Evolutionary conservation across 345 rosid genomes (phyloP).

Genomic region (Durio zibethinus): DNA sequence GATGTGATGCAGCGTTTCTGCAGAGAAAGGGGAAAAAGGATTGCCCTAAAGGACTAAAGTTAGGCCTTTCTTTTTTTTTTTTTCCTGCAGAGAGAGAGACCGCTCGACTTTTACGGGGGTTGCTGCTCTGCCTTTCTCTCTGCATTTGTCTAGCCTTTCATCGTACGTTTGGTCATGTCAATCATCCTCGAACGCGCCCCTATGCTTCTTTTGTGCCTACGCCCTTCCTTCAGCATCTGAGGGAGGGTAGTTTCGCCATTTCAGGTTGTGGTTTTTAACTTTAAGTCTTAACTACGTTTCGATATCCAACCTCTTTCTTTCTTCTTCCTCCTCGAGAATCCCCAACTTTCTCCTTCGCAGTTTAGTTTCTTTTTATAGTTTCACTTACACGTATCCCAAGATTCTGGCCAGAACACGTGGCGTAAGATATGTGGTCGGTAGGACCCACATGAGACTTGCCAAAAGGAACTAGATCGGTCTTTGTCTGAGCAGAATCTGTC

Average conservation of each 20-base stretch:
- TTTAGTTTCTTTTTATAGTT: not conserved
- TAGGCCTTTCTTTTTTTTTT: not conserved
- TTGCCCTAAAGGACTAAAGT: constrained; percentile 18
- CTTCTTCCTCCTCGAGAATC: not conserved
- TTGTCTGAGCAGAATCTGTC: constrained; percentile 39
- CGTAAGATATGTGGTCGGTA: constrained; percentile 18
- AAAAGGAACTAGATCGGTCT: constrained; percentile 44
- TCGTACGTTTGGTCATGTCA: constrained; percentile 54
- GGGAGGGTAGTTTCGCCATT: not conserved
- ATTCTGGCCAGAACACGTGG: constrained; percentile 27
- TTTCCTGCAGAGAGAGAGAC: constrained; percentile 25
- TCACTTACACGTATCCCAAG: not conserved
- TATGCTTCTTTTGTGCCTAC: not conserved
- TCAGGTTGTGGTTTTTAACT: not conserved
- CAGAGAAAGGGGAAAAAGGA: not conserved
- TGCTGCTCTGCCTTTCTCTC: not conserved
- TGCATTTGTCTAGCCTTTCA: constrained; percentile 40
- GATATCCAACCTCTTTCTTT: not conserved
- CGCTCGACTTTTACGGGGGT: constrained; percentile 73
- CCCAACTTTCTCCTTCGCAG: not conserved
- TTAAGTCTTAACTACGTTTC: not conserved
- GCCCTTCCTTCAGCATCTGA: not conserved
- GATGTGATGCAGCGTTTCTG: not conserved
- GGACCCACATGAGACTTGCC: constrained; percentile 38
- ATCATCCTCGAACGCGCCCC: constrained; percentile 27